Evolutionary conservation across 768 basidiomycete species (phyloP), one percentile per base, ranked within the genome.

Genomic region (Inosperma sp.): DNA sequence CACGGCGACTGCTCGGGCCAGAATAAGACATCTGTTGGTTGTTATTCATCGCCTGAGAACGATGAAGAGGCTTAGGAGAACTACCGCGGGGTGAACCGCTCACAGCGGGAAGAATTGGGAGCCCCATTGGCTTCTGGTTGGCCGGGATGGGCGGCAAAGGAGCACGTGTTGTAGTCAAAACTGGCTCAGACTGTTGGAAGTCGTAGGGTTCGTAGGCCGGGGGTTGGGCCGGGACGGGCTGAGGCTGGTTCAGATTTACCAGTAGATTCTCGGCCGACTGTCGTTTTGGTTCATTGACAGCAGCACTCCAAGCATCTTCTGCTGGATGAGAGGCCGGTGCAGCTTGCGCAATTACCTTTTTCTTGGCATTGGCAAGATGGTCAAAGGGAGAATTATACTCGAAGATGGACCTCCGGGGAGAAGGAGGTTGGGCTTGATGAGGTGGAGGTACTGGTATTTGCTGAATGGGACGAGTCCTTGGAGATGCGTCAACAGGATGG

Each of bases 351-450:
- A 85, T 81, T 63, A 88, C 88, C 64, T 88, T 87, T 23, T 41
- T 41, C 72, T 85, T 86, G 48, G 77, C 65, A 14, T 77, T 62
- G n/a, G 75, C 75, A 39, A 92, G 76, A 21, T 86, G 88, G 58
- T 93, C 89, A 58, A 92, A 91, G 2, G 90, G 84, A 42, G 88
- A 89, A 43, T 85, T 76, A 54, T 88, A 92, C 31, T 91, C 88
- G 58, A 93, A 93, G 78, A 90, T 81, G 42, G 87, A 86, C 65
- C 86, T 84, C 59, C 82, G 84, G 19, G 84, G 78, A 34, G 85
- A 83, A 25, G 87, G 79, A 0, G 84, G 81, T 3, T 78, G 71
- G 51, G 73, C 78, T 43, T 75, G 76, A 26, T 62, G 64, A 21
- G 68, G 69, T 48, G 65, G 68, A 25, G 59, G 63, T 23, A 59